Evolutionary conservation across 1,284 basidiomycete species (phyloP).

Genomic region (Pisolithus thermaeus): DNA sequence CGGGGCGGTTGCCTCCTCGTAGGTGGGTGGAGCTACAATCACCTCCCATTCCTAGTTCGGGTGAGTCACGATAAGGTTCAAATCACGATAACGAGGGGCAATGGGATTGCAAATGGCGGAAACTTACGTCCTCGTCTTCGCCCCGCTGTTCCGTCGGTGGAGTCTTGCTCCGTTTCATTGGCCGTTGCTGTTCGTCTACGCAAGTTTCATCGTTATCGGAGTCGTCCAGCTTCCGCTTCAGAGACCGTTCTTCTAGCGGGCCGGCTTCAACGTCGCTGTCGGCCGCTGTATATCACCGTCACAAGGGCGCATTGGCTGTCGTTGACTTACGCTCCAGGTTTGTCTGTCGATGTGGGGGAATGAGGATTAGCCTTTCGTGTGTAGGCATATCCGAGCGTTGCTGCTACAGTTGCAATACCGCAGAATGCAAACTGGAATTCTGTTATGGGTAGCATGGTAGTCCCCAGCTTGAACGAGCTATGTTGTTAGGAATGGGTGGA

Average conservation of each 20-base stretch:
- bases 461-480: not conserved
- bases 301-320: constrained; percentile 27
- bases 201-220: constrained; percentile 25
- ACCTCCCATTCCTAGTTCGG: constrained; percentile 28
- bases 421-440: constrained; percentile 45
- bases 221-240: constrained; percentile 38
- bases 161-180: constrained; percentile 46
- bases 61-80: constrained; percentile 20
- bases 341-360: constrained; percentile 13
- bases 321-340: constrained; percentile 25
- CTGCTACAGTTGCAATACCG: constrained; percentile 52
- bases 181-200: constrained; percentile 23
- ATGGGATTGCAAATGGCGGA: not conserved
- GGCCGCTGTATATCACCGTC: constrained; percentile 23
- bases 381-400: constrained; percentile 51
- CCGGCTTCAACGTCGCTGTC: constrained; percentile 28
- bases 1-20: constrained; percentile 15
- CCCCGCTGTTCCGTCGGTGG: constrained; percentile 34
- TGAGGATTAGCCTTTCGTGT: constrained; percentile 32
- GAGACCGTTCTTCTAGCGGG: constrained; percentile 25
- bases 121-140: constrained; percentile 25
- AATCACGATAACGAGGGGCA: not conserved
- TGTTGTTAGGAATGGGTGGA: not conserved
- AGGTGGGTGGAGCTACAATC: constrained; percentile 25
- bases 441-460: constrained; percentile 28